Evolutionary conservation across 176 grass and related monocot genomes (phyloP).

Genomic region (Bolboschoenus planiculmis): DNA sequence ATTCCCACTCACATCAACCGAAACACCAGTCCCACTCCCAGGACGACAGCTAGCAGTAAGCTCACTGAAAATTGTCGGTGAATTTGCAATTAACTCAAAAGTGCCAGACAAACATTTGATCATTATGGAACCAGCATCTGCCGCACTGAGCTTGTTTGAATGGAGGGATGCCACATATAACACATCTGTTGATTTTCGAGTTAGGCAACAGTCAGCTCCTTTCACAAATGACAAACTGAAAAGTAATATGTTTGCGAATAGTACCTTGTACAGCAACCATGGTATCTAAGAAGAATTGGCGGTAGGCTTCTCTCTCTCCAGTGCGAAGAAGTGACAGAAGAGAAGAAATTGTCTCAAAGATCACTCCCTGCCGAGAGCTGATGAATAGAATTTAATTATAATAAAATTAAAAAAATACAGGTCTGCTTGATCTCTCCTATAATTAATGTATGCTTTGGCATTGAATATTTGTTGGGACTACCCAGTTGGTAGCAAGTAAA

Average conservation of each 20-base stretch:
- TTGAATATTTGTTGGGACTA: neutral
- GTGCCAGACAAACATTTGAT: constrained; percentile 60
- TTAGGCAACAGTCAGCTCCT: neutral
- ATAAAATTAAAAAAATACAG: neutral
- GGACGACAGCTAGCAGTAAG: constrained; percentile 58
- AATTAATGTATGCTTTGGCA: neutral
- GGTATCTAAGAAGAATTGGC: constrained; percentile 76
- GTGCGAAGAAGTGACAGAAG: constrained; percentile 85
- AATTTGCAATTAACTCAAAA: constrained; percentile 47
- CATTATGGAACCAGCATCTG: constrained; percentile 33
- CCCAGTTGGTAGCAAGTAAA: neutral
- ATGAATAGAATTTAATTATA: neutral
- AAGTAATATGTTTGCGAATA: neutral
- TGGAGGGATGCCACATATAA: constrained; percentile 45
- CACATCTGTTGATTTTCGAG: constrained; percentile 42
- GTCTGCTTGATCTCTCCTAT: neutral
- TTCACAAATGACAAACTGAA: neutral
- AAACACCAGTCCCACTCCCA: constrained; percentile 50
- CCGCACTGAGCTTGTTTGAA: constrained; percentile 22
- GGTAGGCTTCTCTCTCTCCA: constrained; percentile 67
- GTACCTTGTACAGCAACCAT: constrained; percentile 67
- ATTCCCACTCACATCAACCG: constrained; percentile 60
- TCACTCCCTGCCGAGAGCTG: constrained; percentile 51
- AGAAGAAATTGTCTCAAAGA: constrained; percentile 63
- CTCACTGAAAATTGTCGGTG: constrained; percentile 59